phyloP scores from a whole-genome alignment of 257 asterid genomes.

The Primulina tabacum region DNA sequence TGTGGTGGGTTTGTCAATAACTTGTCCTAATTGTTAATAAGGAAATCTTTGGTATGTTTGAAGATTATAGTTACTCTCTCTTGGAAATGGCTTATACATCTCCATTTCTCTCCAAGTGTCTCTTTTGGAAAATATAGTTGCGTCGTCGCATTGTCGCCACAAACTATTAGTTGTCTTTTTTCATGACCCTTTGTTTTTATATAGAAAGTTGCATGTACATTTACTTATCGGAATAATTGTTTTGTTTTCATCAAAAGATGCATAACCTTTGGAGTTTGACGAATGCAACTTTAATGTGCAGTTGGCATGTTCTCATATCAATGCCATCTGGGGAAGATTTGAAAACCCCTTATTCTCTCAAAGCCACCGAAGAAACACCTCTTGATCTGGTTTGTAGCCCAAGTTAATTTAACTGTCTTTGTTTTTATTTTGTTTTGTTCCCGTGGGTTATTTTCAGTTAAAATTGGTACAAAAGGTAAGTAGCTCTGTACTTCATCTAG shows the following conservation, averaged over 20 bases:
- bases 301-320: slow-evolving; percentile 81
- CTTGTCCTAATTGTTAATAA: neutral
- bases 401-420: neutral
- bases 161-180: neutral
- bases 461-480: neutral
- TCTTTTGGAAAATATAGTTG: slow-evolving; percentile 1
- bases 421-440: neutral
- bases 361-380: slow-evolving; percentile 58
- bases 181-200: neutral
- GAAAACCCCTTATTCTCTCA: slow-evolving; percentile 71
- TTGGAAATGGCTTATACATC: neutral
- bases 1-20: neutral
- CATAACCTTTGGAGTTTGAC: slow-evolving; percentile 22
- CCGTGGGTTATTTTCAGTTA: too few relatives aligned
- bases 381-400: slow-evolving; percentile 64
- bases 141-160: slow-evolving; percentile 6
- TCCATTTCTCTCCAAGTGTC: neutral
- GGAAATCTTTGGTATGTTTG: slow-evolving; percentile 1
- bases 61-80: slow-evolving; percentile 7
- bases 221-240: slow-evolving; percentile 8
- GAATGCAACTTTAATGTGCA: slow-evolving; percentile 40
- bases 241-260: neutral
- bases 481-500: too few relatives aligned
- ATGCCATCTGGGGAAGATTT: slow-evolving; percentile 80
- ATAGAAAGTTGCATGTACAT: slow-evolving; percentile 5